These are phyloP conservation scores for Pyrenula aspistea DNA, from an alignment of 495 filamentous ascomycete species.

Conservation along the genomic window DNA sequence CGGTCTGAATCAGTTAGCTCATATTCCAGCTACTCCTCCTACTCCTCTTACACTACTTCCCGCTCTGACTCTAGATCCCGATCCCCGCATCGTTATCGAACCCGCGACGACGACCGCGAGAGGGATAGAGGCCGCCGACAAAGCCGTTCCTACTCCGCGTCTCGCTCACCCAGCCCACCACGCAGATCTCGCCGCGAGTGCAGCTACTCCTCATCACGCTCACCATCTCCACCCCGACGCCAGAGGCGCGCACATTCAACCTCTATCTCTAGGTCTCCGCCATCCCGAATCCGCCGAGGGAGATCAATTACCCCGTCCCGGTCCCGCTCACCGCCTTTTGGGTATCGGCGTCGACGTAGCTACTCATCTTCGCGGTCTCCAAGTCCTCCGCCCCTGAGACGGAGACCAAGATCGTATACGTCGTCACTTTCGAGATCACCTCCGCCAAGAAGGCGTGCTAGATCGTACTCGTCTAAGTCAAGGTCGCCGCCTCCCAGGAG, in stretches of 20 bases:
- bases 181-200: conserved; percentile 6
- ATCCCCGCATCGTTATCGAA: conserved; percentile 3
- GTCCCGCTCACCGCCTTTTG: conserved; percentile 12
- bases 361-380: too few species aligned
- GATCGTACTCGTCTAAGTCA: neutral
- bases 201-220: conserved; percentile 10
- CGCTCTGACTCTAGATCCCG: conserved; percentile 20
- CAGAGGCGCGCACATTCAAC: conserved; percentile 9
- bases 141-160: conserved; percentile 21
- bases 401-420: too few species aligned
- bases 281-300: too few species aligned
- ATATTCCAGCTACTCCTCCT: conserved; percentile 49
- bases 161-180: conserved; percentile 14
- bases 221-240: conserved; percentile 15
- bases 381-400: too few species aligned
- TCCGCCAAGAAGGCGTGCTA: too few species aligned
- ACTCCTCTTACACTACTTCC: conserved; percentile 27
- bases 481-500: neutral
- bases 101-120: too few species aligned
- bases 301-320: conserved; percentile 15
- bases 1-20: conserved; percentile 47
- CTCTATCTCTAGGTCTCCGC: too few species aligned
- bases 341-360: too few species aligned
- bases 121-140: conserved; percentile 13
- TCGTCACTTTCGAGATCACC: too few species aligned